Conservation (phyloP, 169 alveolate genomes). For the Eimeria acervulina region DNA sequence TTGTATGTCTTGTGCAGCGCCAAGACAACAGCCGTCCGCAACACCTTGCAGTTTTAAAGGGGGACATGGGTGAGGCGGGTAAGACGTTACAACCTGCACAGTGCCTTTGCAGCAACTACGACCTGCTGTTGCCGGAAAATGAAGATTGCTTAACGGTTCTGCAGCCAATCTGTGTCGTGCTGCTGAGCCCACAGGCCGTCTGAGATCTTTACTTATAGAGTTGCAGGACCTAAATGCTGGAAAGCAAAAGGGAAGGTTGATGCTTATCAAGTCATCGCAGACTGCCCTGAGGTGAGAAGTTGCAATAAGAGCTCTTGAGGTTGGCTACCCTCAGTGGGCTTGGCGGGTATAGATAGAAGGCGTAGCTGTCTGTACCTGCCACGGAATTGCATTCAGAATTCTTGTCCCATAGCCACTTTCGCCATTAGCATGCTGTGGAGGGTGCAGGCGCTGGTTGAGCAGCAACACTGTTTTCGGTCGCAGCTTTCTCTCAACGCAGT, state of each 20-base stretch:
- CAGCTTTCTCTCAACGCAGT: slow-evolving; percentile 43
- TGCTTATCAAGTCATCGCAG: slow-evolving; percentile 72
- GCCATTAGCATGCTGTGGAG: not conserved
- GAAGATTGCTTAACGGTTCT: not conserved
- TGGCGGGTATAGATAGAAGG: not conserved
- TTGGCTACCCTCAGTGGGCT: not conserved
- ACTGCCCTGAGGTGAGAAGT: slow-evolving; percentile 76
- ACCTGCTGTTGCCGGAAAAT: not conserved
- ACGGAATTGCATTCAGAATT: not conserved
- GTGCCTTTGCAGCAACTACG: not conserved
- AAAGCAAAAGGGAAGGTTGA: slow-evolving; percentile 30
- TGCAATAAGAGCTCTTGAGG: not conserved
- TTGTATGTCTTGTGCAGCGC: slow-evolving; percentile 35
- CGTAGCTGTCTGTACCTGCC: not conserved
- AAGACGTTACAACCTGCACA: not conserved
- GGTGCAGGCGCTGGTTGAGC: slow-evolving; percentile 76
- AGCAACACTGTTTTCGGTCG: slow-evolving; percentile 63
- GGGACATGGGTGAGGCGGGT: slow-evolving; percentile 3
- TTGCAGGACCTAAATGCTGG: slow-evolving; percentile 68
- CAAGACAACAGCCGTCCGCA: not conserved
- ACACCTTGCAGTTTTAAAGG: not conserved
- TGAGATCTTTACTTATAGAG: slow-evolving; percentile 43
- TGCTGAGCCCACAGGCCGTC: slow-evolving; percentile 45
- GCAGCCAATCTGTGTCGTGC: not conserved
- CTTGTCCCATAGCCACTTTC: not conserved